Conservation (phyloP, 805 yeast species). For the Candida montana region DNA sequence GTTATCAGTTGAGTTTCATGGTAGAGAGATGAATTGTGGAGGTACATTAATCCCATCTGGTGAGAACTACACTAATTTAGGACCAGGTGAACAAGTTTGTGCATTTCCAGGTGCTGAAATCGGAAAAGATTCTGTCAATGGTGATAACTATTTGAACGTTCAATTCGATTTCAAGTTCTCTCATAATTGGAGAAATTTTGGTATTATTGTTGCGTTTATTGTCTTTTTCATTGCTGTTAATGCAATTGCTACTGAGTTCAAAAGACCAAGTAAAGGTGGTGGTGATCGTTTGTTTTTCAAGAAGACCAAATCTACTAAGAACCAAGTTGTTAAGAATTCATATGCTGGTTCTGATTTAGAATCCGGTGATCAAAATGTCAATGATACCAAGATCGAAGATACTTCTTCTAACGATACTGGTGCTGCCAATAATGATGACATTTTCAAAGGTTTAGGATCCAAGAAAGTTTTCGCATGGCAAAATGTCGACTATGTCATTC, state of each 20-base stretch:
- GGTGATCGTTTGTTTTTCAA: slow-evolving; percentile 43
- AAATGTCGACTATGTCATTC: slow-evolving; percentile 30
- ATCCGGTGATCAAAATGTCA: slow-evolving; percentile 28
- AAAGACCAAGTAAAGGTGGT: slow-evolving; percentile 34
- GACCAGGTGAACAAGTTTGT: slow-evolving; percentile 44
- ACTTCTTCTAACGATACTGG: slow-evolving; percentile 1
- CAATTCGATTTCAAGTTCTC: slow-evolving; percentile 46
- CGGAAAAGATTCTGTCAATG: slow-evolving; percentile 50
- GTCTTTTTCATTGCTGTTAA: slow-evolving; percentile 50
- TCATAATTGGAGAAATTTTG: slow-evolving; percentile 81
- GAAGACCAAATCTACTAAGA: slow-evolving; percentile 31
- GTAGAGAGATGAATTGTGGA: slow-evolving; percentile 48
- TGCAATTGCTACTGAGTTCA: slow-evolving; percentile 47
- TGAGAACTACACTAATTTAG: slow-evolving; percentile 38
- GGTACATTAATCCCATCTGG: slow-evolving; percentile 58
- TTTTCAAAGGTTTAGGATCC: slow-evolving; percentile 25
- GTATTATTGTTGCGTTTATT: slow-evolving; percentile 51
- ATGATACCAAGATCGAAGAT: slow-evolving; percentile 7
- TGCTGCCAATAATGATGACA: slow-evolving; percentile 4
- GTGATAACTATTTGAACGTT: slow-evolving; percentile 48
- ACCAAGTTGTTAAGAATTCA: neutral
- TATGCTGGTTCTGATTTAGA: slow-evolving; percentile 8
- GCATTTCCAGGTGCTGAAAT: slow-evolving; percentile 53
- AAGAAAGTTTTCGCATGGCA: slow-evolving; percentile 29
- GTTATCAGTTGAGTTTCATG: slow-evolving; percentile 60